Evolutionary conservation across 805 yeast species (phyloP).

Genomic region (Starmerella asiatica): DNA sequence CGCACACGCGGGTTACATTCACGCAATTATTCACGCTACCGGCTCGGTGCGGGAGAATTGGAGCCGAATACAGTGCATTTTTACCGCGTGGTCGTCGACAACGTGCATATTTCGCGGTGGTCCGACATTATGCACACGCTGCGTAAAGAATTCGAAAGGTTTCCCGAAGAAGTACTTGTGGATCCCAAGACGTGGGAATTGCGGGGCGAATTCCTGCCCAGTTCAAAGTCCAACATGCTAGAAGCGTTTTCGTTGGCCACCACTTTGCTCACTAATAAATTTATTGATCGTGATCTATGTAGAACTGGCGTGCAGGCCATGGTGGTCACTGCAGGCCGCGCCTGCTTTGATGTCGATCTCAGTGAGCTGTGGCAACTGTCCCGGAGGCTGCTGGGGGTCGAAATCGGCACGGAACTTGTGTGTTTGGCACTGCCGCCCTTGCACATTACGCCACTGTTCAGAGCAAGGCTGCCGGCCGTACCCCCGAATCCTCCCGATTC

Average conservation of each 20-base stretch:
- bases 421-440: conserved; percentile 84
- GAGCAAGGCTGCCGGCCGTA: conserved; percentile 52
- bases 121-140: conserved; percentile 78
- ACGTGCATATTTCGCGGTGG: conserved; percentile 81
- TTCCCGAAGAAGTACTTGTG: conserved; percentile 58
- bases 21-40: background rate
- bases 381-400: conserved; percentile 58
- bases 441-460: conserved; percentile 82
- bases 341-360: conserved; percentile 82
- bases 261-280: conserved; percentile 60
- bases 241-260: conserved; percentile 81
- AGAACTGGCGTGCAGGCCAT: conserved; percentile 87
- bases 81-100: conserved; percentile 89
- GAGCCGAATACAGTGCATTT: conserved; percentile 71
- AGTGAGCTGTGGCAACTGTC: conserved; percentile 63
- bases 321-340: conserved; percentile 82
- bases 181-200: conserved; percentile 32
- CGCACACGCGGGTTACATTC: background rate
- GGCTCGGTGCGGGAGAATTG: conserved; percentile 30
- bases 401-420: conserved; percentile 75
- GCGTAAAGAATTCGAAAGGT: conserved; percentile 69
- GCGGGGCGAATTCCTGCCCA: conserved; percentile 60
- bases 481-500: background rate
- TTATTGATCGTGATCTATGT: conserved; percentile 70
- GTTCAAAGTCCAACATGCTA: conserved; percentile 76